Evolutionary conservation across 2,329 filamentous ascomycete genomes (phyloP).

Genomic region (Monilinia fructigena): DNA sequence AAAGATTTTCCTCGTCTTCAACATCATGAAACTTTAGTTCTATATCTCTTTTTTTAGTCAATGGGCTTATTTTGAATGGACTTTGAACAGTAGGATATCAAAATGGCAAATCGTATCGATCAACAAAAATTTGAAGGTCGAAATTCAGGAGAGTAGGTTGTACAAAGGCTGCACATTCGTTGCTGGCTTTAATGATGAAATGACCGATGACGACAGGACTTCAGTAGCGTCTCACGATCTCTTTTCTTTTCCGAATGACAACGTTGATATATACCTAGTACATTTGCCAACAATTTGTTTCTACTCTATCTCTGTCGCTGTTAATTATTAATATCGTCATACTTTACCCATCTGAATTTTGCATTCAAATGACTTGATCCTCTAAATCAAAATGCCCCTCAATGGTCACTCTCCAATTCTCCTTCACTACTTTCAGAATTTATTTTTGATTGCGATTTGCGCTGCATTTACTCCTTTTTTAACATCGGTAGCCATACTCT

Average conservation of each 20-base stretch:
- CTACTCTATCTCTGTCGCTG: neutral
- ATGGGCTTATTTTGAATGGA: neutral
- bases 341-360: neutral
- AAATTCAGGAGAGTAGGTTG: neutral
- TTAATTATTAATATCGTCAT: too few relatives aligned
- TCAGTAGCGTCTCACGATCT: neutral
- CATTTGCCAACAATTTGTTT: neutral
- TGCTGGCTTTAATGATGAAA: neutral
- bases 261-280: neutral
- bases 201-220: constrained; percentile 14
- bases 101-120: neutral
- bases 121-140: neutral
- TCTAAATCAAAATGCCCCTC: constrained; percentile 12
- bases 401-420: constrained; percentile 27
- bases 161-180: neutral
- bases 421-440: constrained; percentile 49
- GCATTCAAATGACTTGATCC: neutral
- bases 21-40: neutral
- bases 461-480: constrained; percentile 30
- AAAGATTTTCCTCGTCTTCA: neutral
- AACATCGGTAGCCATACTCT: constrained; percentile 29
- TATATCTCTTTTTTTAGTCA: neutral
- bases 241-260: neutral
- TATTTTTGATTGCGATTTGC: constrained; percentile 43
- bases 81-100: neutral